A percentile compares a stretch with the other conserved stretches of the same genome.
phyloP scores from a whole-genome alignment of 768 basidiomycete species.

The Suillus subalutaceus region DNA sequence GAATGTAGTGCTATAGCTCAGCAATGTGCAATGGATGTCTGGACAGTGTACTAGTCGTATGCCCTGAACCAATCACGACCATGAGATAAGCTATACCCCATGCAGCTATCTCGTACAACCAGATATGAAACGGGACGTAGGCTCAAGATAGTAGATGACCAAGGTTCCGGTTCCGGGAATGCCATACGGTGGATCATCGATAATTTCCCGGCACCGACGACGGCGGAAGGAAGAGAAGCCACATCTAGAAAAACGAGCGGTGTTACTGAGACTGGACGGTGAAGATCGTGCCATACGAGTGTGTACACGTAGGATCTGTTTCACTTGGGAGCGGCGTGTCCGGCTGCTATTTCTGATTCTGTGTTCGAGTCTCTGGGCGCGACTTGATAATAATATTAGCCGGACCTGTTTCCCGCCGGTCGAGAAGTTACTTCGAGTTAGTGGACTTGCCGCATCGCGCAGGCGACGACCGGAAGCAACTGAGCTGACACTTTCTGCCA shows the following conservation, averaged over 20 bases:
- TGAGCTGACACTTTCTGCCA: conserved; percentile 3
- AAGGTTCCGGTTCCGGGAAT: not conserved
- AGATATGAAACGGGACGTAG: conserved; percentile 6
- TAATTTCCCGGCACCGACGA: conserved; percentile 5
- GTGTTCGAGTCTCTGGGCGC: not conserved
- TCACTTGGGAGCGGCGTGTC: not conserved
- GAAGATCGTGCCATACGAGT: not conserved
- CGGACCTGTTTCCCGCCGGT: not conserved
- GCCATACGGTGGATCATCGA: conserved; percentile 5
- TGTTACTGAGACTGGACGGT: not conserved
- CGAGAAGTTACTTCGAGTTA: not conserved
- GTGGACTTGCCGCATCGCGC: not conserved
- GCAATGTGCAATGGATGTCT: not conserved
- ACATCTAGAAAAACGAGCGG: not conserved
- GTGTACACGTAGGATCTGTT: not conserved
- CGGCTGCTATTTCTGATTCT: not conserved
- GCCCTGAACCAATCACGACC: not conserved
- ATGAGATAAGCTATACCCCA: not conserved
- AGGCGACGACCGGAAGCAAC: not conserved
- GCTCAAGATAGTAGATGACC: conserved; percentile 1
- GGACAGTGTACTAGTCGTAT: not conserved
- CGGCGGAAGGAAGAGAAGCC: not conserved
- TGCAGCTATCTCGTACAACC: not conserved
- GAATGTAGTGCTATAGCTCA: not conserved
- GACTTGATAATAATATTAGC: not conserved